Evolutionary conservation across 2,329 filamentous ascomycete species (phyloP), one percentile per base, ranked within the genome.

Genomic region (Alternaria sp.): DNA sequence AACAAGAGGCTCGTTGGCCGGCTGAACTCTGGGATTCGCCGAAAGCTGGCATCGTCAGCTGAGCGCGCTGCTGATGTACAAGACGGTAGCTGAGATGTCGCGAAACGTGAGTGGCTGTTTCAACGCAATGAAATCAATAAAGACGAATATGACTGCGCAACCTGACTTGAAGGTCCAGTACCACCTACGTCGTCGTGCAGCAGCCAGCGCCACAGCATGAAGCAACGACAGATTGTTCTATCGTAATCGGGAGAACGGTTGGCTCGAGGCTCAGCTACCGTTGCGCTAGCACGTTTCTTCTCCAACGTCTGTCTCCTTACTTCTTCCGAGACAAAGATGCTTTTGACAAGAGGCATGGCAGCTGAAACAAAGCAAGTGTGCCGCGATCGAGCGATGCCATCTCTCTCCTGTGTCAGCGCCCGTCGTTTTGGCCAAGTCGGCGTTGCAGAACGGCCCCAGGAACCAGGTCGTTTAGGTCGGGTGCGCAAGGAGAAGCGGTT

Each of bases 201-300:
- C 50, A 32, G 32, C 36, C 45, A 51, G 62, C 65, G 62, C 65
- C 65, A 69, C 50, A 45, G 21, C 50, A 57, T 47, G 62, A 69
- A 64, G 47, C 49, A 62, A 59, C 59, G 40, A 54, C 56, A 52
- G 61, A 55, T 54, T 54, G 64, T 36, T 61, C 51, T 50, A 65
- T 61, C 58, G 64, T 59, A 44, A 49, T 40, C 44, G 61, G 61
- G 43, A 64, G 62, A 69, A 64, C 65, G 54, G 61, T 58, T 65
- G 63, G 64, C 63, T 66, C 69, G 55, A 66, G 59, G 26, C 59
- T 54, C 59, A 61, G 61, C 65, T 62, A 47, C 47, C 30, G 59
- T 60, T 54, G 56, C 61, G 58, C 64, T 54, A 54, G 23, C 12
- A 32, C 49, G 61, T 69, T 68, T 59, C 45, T 68, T 69, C 68